phyloP scores from a whole-genome alignment of 2,329 filamentous ascomycete genomes.

The Parastagonospora avenae region DNA sequence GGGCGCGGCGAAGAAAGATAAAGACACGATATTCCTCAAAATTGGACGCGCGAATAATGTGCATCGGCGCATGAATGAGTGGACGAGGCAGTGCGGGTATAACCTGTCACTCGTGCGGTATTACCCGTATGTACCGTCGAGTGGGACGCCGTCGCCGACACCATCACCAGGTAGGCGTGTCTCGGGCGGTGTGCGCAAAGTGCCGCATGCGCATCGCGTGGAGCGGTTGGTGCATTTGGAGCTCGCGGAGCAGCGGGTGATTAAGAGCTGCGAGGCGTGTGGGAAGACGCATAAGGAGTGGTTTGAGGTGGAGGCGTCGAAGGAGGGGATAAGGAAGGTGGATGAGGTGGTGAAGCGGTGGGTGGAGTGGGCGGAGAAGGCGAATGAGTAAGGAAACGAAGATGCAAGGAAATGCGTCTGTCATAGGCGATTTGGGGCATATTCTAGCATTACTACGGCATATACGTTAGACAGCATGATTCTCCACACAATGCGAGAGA shows the following conservation, averaged over 20 bases:
- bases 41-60: constrained; percentile 79
- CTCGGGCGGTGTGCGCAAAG: constrained; percentile 61
- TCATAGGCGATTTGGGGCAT: no score
- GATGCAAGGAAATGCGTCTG: no score
- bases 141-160: constrained; percentile 29
- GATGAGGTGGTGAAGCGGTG: constrained; percentile 81
- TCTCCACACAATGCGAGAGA: not conserved
- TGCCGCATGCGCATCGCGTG: constrained; percentile 84
- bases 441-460: no score
- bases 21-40: constrained; percentile 69
- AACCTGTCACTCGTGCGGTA: constrained; percentile 85
- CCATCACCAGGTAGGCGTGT: constrained; percentile 20
- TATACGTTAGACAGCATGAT: not conserved
- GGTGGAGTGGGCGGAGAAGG: constrained; percentile 77
- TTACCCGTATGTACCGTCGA: constrained; percentile 74
- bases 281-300: constrained; percentile 89
- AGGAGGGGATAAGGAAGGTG: constrained; percentile 69
- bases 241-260: constrained; percentile 65
- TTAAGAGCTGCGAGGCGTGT: constrained; percentile 73
- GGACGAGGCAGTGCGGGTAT: constrained; percentile 91
- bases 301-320: constrained; percentile 85
- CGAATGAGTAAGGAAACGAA: constrained; percentile 15
- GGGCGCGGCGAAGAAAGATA: constrained; percentile 44
- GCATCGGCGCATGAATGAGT: constrained; percentile 87
- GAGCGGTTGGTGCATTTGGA: constrained; percentile 92